Evolutionary conservation across 2,329 filamentous ascomycete genomes (phyloP), one percentile per base, ranked within the genome.

Genomic region (Monilinia vaccinii-corymbosi): DNA sequence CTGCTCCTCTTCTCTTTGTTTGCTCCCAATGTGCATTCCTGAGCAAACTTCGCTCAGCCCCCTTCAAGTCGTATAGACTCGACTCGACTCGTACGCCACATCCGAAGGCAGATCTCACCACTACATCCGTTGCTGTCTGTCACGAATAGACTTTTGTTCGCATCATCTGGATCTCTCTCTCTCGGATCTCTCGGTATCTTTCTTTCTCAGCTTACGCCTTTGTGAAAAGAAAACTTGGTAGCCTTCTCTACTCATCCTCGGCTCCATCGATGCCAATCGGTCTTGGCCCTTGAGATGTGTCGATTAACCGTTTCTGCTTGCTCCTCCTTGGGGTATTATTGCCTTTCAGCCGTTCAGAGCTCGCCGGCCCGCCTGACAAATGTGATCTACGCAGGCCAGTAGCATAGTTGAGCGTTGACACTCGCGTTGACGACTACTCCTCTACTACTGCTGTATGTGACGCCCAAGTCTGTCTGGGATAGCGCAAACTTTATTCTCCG

Each of bases 401-500:
- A 32, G 38, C 23, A 14, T 45, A 6, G 31, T 32, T 53, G 28
- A 32, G 7, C n/a, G 18, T 18, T 56, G 34, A 25, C 14, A 23
- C 23, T 14, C 46, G 10, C 18, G 32, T 13, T 36, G 25, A 32
- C 11, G 23, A 32, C 18, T n/a, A 50, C 25, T 28, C 47, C 34
- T 42, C 11, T 23, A 32, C 18, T n/a, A 50, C 25, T 28, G 6
- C 6, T 28, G 6, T 28, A 28, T 28, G 25, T 28, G 25, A 28
- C 25, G 6, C 6, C 3, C 25, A 58, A 50, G 45, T 40, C 18
- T 9, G 21, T 58, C 56, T 44, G 56, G 55, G 55, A 34, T 58
- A 58, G 56, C 21, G 56, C 28, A 52, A 58, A 58, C 56, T 58
- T 11, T 52, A 52, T 32, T 42, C 14, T 45, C 47, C 25, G 9